Evolutionary conservation across 192 early-diverging fungal genomes (phyloP).

Genomic region (Haplosporangium gracile): DNA sequence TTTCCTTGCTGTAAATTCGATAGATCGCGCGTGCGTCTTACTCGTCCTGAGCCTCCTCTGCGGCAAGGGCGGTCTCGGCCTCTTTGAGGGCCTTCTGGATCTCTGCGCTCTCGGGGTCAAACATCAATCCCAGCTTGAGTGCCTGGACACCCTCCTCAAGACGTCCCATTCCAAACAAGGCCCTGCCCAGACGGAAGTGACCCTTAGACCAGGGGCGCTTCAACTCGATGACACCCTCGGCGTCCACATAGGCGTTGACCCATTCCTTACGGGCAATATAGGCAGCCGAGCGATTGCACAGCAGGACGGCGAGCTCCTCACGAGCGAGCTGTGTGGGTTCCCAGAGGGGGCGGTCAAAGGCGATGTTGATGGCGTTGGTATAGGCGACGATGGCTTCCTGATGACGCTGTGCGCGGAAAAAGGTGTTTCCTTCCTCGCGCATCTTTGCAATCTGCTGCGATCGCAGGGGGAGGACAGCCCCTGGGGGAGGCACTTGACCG

Average conservation of each 20-base stretch:
- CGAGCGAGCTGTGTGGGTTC: constrained; percentile 73
- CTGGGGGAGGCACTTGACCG: constrained; percentile 77
- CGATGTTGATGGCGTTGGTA: constrained; percentile 87
- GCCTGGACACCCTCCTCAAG: constrained; percentile 85
- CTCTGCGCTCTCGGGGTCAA: constrained; percentile 81
- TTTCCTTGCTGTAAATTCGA: background rate
- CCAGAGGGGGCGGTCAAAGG: constrained; percentile 80
- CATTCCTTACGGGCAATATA: constrained; percentile 72
- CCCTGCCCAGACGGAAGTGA: constrained; percentile 85
- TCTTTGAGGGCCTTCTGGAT: constrained; percentile 83
- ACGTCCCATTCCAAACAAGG: constrained; percentile 85
- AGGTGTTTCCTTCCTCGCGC: constrained; percentile 87
- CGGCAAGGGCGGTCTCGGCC: constrained; percentile 50
- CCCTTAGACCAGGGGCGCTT: constrained; percentile 82
- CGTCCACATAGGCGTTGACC: constrained; percentile 79
- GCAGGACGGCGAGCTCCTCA: constrained; percentile 74
- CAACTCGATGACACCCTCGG: constrained; percentile 75
- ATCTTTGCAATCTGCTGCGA: constrained; percentile 70
- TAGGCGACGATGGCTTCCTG: constrained; percentile 88
- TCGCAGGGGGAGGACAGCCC: constrained; percentile 64
- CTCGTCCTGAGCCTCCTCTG: constrained; percentile 20
- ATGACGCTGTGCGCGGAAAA: constrained; percentile 86
- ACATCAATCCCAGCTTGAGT: constrained; percentile 82
- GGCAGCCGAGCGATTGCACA: constrained; percentile 78
- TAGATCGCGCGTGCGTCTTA: background rate